These are phyloP conservation scores for Candida broadrunensis DNA, from an alignment of 805 yeast species.

Conservation along the genomic window DNA sequence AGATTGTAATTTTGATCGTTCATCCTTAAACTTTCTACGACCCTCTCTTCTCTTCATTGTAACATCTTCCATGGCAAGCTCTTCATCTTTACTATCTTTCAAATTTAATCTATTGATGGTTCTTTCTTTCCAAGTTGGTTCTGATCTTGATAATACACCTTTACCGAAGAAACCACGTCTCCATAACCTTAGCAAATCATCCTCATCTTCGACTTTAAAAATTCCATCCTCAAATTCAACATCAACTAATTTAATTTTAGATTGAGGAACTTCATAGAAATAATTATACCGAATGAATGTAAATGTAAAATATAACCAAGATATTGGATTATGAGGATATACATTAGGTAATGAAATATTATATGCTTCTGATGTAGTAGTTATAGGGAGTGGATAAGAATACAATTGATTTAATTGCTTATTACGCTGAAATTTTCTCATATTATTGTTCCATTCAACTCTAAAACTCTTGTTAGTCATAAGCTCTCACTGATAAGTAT, in stretches of 20 bases:
- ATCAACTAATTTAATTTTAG: slow-evolving; percentile 10
- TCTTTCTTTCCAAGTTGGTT: slow-evolving; percentile 85
- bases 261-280: slow-evolving; percentile 24
- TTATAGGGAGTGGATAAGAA: slow-evolving; percentile 58
- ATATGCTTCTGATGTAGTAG: slow-evolving; percentile 29
- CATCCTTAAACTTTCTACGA: slow-evolving; percentile 66
- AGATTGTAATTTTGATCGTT: slow-evolving; percentile 49
- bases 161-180: slow-evolving; percentile 89
- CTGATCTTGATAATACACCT: slow-evolving; percentile 84
- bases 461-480: slow-evolving; percentile 1
- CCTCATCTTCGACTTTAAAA: slow-evolving; percentile 41
- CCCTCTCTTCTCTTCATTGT: slow-evolving; percentile 71
- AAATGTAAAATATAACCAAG: slow-evolving; percentile 50
- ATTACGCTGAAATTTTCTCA: slow-evolving; percentile 32
- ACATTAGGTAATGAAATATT: slow-evolving; percentile 47
- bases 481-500: background rate
- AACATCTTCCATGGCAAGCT: slow-evolving; percentile 65
- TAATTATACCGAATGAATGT: slow-evolving; percentile 22
- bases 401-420: slow-evolving; percentile 28
- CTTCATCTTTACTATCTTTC: slow-evolving; percentile 17
- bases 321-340: slow-evolving; percentile 64
- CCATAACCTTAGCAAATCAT: slow-evolving; percentile 67
- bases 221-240: slow-evolving; percentile 23
- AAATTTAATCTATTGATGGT: slow-evolving; percentile 53
- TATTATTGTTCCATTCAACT: slow-evolving; percentile 8